Base-by-base conservation (phyloP, 164 flowering plant species). In the Berberis thunbergii region DNA sequence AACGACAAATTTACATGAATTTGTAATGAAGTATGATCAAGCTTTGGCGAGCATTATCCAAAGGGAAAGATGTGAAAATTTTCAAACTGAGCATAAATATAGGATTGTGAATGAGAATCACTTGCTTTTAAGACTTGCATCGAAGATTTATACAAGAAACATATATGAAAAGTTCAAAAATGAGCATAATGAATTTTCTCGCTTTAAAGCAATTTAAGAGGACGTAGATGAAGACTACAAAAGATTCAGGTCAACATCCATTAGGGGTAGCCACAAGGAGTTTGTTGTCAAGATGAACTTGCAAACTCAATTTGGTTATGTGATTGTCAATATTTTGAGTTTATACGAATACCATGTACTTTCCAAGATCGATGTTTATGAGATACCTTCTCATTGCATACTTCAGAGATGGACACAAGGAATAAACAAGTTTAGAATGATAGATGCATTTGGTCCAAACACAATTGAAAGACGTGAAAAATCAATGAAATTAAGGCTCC, bases 21-120 rank as follows among this genome's bases (percentile, higher is more conserved):
- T 62, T 46, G 42, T 62, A 4, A 5, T 49, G 6, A 62, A 41
- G 56, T 62, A 62, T 11, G 45, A 62, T 8, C 55, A 45, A 41
- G 64, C 64, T 26, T 49, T 62, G 38, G 45, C 49, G 7, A 40
- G 1, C 1, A 38, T 45, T 39, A 1, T 1, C 11, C 12, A 2
- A 0, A 49, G 41, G 2, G 64, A 46, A 9, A 8, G 7, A 1
- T 8, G 9, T 7, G 63, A 61, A 11, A 53, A 61, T 48, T 61
- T 3, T 7, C 26, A 26, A 26, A 26, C 26, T 26, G 26, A 9
- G 6, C 2, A n/a, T 4, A 61, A 46, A 43, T 8, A 48, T 11
- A 11, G 43, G 7, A 39, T 61, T 10, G 2, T 45, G 2, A 45
- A 3, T 59, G 8, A 10, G 3, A 13, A 12, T 2, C 4, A 7